Evolutionary conservation across 1,284 basidiomycete genomes (phyloP).

Genomic region (Exobasidium rhododendri): DNA sequence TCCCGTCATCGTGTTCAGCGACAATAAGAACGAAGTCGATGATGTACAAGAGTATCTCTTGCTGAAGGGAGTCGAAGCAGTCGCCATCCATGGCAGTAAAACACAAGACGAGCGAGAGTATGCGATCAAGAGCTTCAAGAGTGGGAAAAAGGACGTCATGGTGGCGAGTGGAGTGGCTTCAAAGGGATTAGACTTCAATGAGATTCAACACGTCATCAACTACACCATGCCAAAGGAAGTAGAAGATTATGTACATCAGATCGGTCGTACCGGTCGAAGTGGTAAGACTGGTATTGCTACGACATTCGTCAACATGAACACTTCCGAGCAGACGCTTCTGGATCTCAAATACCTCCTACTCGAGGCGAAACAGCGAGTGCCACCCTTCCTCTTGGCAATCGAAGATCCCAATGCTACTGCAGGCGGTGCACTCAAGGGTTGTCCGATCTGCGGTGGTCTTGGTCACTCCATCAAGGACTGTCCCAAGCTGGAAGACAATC

Average conservation of each 20-base stretch:
- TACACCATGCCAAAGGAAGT: constrained; percentile 99
- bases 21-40: constrained; percentile 99
- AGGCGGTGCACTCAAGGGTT: constrained; percentile 75
- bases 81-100: constrained; percentile 97
- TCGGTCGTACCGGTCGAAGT: constrained; percentile 88
- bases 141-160: constrained; percentile 97
- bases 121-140: constrained; percentile 94
- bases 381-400: constrained; percentile 85
- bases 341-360: constrained; percentile 95
- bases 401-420: constrained; percentile 76
- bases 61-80: constrained; percentile 94
- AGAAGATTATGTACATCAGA: constrained; percentile 57
- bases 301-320: constrained; percentile 98
- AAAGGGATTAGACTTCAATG: constrained; percentile 96
- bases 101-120: constrained; percentile 98
- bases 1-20: constrained; percentile 95
- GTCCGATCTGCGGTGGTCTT: constrained; percentile 95
- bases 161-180: constrained; percentile 96
- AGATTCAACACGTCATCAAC: constrained; percentile 95
- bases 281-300: constrained; percentile 99
- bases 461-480: constrained; percentile 91
- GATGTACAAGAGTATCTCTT: constrained; percentile 98
- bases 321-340: constrained; percentile 87
- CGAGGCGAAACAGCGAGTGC: constrained; percentile 97
- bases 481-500: constrained; percentile 91